Evolutionary conservation across 2,329 filamentous ascomycete genomes (phyloP).

Genomic region (Lachnellula suecica): DNA sequence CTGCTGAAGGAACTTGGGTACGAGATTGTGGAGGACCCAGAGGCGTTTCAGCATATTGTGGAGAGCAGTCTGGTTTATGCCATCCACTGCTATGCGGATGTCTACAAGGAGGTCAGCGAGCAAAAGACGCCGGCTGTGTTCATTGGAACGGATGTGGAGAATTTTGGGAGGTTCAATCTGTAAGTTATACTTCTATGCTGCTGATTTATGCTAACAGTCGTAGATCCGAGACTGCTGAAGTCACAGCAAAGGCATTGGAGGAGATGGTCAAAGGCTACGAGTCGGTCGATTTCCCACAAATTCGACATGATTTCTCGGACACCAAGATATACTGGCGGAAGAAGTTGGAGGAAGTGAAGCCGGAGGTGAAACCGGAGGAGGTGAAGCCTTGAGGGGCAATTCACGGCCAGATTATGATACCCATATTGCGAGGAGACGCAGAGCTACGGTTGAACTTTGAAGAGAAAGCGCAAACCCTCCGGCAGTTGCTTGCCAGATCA

Average conservation of each 20-base stretch:
- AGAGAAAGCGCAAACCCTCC: too few relatives aligned
- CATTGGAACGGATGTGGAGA: constrained; percentile 30
- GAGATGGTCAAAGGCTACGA: constrained; percentile 28
- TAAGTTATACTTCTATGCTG: constrained; percentile 9
- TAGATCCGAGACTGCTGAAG: constrained; percentile 14
- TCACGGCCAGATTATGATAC: too few relatives aligned
- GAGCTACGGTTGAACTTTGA: too few relatives aligned
- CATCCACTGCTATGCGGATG: constrained; percentile 33
- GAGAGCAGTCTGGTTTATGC: constrained; percentile 32
- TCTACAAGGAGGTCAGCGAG: constrained; percentile 28
- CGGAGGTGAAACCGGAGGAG: background rate
- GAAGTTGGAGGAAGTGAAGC: background rate
- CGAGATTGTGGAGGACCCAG: constrained; percentile 28
- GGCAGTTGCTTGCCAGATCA: too few relatives aligned
- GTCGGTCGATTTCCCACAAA: constrained; percentile 28
- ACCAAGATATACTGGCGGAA: constrained; percentile 31
- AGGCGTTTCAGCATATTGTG: constrained; percentile 25
- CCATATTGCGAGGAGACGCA: too few relatives aligned
- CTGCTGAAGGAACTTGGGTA: constrained; percentile 28
- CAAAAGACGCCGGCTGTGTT: constrained; percentile 25
- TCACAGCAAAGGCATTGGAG: constrained; percentile 15
- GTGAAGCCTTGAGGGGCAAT: background rate
- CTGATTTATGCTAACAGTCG: background rate
- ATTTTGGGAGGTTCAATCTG: constrained; percentile 27
- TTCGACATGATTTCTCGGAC: constrained; percentile 33